phyloP scores from a whole-genome alignment of 768 basidiomycete species.

The Boletus rubropictus region DNA sequence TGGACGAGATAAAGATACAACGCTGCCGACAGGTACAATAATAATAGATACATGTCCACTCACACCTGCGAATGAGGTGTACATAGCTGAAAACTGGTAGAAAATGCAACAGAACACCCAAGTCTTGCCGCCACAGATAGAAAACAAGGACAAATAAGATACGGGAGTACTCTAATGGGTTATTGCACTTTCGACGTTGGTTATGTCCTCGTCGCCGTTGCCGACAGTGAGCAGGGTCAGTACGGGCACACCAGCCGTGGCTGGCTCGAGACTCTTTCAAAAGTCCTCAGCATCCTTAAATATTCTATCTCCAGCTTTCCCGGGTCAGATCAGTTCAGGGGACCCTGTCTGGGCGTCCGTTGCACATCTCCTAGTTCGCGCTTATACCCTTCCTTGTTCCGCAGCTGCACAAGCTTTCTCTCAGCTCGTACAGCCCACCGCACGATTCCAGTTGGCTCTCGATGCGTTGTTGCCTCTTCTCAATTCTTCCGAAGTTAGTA shows the following conservation, averaged over 20 bases:
- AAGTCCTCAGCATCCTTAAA: slow-evolving; percentile 31
- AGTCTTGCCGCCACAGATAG: slow-evolving; percentile 25
- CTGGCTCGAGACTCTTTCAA: slow-evolving; percentile 31
- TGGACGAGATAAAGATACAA: neutral
- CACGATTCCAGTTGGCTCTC: slow-evolving; percentile 79
- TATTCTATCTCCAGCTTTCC: slow-evolving; percentile 30
- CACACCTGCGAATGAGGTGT: too few relatives aligned
- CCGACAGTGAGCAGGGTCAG: slow-evolving; percentile 30
- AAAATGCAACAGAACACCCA: too few relatives aligned
- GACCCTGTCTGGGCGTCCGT: slow-evolving; percentile 56
- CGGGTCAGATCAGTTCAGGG: slow-evolving; percentile 31
- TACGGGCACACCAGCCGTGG: slow-evolving; percentile 18
- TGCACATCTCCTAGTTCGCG: slow-evolving; percentile 58
- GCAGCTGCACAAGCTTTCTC: slow-evolving; percentile 70
- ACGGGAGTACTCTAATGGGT: neutral
- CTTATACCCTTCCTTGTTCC: slow-evolving; percentile 68
- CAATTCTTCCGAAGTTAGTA: slow-evolving; percentile 52
- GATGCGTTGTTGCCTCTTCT: slow-evolving; percentile 75
- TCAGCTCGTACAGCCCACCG: slow-evolving; percentile 68
- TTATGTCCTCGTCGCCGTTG: slow-evolving; percentile 30
- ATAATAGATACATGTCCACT: too few relatives aligned
- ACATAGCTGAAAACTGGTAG: too few relatives aligned
- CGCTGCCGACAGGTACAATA: too few relatives aligned
- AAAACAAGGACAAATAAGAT: slow-evolving; percentile 19
- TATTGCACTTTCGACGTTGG: slow-evolving; percentile 10